Base-by-base conservation (phyloP, 2,329 filamentous ascomycete genomes). In the Penicillium decumbens region DNA sequence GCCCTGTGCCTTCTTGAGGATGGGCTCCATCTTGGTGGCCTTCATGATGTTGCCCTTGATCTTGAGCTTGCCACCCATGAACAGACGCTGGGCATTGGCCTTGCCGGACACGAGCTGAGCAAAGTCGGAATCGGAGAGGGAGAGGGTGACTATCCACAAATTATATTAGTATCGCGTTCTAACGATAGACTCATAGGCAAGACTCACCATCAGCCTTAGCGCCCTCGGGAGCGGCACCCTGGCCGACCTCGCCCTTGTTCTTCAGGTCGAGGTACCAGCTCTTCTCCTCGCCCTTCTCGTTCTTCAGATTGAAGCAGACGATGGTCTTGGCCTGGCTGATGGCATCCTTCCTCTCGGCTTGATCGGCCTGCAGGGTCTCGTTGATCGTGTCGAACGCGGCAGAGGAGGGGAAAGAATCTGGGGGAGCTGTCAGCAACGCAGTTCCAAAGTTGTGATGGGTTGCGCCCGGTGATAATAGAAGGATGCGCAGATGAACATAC, bases 51-150 rank as follows among this genome's bases (percentile, higher is more conserved):
- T 90, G 56, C 93, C 93, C 83, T 90, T 95, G 70, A 97, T 83
- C 87, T 97, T 98, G 68, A 98, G 80, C 80, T 95, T 96, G 65
- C 93, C 93, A n/a, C 82, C 82, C 92, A 98, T 97, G 77, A 97
- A 96, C 57, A 98, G 77, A 62, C 85, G 84, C 80, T 98, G 93
- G 49, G 93, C 90, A 68, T 96, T 95, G 63, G 88, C 89, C 78
- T 95, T 89, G 69, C 93, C 93, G 32, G 78, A 66, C 47, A 95
- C 84, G 58, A 98, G 81, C 69, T 87, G 85, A 59, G 77, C 82
- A 68, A 98, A 98, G 74, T 97, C 89, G 50, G 82, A 81, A 56
- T 98, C 93, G 52, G 84, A 88, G 59, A 97, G 81, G 4, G 80
- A 72, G 40, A 97, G 81, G n/a, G 89, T 95, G 52, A 97, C 92